Percentiles rank a stretch among this genome's conserved stretches.
These are phyloP conservation scores for Isabelozyma heimii DNA, from an alignment of 805 yeast species.

Conservation along the genomic window DNA sequence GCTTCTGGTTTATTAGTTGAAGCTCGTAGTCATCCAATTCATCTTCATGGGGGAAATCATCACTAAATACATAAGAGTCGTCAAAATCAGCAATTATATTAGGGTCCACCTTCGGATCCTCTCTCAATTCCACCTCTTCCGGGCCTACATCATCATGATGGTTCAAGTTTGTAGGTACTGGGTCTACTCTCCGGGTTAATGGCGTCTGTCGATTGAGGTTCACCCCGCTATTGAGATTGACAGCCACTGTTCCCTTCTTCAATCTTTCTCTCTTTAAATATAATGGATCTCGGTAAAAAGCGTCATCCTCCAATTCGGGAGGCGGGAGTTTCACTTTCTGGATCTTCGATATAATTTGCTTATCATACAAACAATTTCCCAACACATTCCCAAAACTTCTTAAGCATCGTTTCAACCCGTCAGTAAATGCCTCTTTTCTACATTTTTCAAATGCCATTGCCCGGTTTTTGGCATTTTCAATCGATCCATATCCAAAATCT, in stretches of 20 bases:
- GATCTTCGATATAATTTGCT: conserved; percentile 55
- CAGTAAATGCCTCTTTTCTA: conserved; percentile 81
- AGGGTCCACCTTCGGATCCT: neutral
- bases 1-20: conserved; percentile 15
- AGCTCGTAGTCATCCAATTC: conserved; percentile 22
- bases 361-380: conserved; percentile 84
- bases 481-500: conserved; percentile 72
- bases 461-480: conserved; percentile 66
- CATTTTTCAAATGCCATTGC: conserved; percentile 79
- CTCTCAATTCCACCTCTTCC: too few species aligned
- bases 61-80: conserved; percentile 40
- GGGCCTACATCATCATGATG: too few species aligned
- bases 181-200: neutral
- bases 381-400: conserved; percentile 77
- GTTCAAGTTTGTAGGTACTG: too few species aligned
- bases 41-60: conserved; percentile 29
- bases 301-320: conserved; percentile 25
- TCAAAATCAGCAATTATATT: conserved; percentile 29
- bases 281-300: conserved; percentile 37
- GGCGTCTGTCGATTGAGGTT: neutral
- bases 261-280: conserved; percentile 26
- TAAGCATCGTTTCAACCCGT: conserved; percentile 75
- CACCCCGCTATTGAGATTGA: neutral
- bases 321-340: conserved; percentile 38
- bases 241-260: conserved; percentile 6